Evolutionary conservation across 768 basidiomycete species (phyloP).

Genomic region (Kondoa subrosea): DNA sequence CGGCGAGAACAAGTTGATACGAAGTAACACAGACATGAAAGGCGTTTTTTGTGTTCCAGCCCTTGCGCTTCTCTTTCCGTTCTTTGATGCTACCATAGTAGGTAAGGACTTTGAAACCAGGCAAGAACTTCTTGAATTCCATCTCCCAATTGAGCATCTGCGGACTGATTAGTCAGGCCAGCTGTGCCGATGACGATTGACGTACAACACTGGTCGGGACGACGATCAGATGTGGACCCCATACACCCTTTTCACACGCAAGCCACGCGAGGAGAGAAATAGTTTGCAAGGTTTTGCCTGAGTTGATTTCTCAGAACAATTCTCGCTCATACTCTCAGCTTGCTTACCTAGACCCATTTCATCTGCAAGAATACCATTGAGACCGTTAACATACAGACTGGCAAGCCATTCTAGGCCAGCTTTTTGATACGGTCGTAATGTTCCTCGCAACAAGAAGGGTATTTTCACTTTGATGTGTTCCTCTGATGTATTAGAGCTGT

Average conservation of each 20-base stretch:
- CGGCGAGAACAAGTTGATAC: conserved; percentile 41
- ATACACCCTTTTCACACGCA: conserved; percentile 46
- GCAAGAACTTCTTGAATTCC: conserved; percentile 37
- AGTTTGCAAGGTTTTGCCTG: conserved; percentile 66
- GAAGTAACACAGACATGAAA: conserved; percentile 44
- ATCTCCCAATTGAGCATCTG: conserved; percentile 28
- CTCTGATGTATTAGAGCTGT: no score
- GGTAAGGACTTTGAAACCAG: conserved; percentile 54
- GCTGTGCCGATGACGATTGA: neutral
- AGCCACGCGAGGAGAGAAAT: conserved; percentile 89
- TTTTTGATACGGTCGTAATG: conserved; percentile 37
- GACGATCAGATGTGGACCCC: conserved; percentile 71
- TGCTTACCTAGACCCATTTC: conserved; percentile 14
- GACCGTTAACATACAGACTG: conserved; percentile 34
- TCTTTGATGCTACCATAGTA: conserved; percentile 78
- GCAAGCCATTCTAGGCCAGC: conserved; percentile 38
- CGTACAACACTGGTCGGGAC: conserved; percentile 66
- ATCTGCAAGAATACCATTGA: conserved; percentile 32
- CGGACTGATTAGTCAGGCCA: conserved; percentile 29
- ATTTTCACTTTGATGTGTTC: conserved; percentile 13
- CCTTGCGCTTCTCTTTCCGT: conserved; percentile 44
- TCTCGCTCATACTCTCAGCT: neutral
- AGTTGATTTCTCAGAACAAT: neutral
- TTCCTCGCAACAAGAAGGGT: conserved; percentile 37
- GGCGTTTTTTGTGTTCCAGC: conserved; percentile 32